Evolutionary conservation across 257 asterid species (phyloP), one percentile per base, ranked within the genome.

Genomic region (Jacaranda copaia): DNA sequence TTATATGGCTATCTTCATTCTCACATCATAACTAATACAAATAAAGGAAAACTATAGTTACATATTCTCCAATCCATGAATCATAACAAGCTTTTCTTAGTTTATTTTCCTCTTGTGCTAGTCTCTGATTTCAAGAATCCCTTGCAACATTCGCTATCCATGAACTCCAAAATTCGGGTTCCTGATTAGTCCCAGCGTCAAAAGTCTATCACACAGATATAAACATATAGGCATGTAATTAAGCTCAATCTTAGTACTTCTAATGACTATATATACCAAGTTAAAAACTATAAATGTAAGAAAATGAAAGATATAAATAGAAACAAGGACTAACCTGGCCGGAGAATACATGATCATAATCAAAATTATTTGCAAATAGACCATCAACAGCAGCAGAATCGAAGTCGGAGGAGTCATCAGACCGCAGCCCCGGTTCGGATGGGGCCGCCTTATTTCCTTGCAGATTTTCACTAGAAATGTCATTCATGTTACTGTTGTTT

Each of bases 401-500:
- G 63, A 59, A 70, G 32, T 60, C 72, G 6, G 46, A 77, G 3
- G 64, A 61, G 4, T 6, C 67, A 12, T 74, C 79, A 11, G 14
- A 9, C 5, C 51, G 71, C 48, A 56, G 42, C 57, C 60, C 79
- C 4, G 38, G 73, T 8, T 40, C 43, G 9, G 20, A 8, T 20
- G 52, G 11, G 14, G 14, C 43, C 38, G 38, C 7, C 64, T 19
- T 25, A 38, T 65, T n/a, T 19, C 69, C 80, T 40, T 25, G 35
- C 75, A 19, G 32, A 32, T 56, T 25, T 16, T n/a, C 62, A 9
- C 48, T 5, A 4, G 62, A 52, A 40, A 11, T 53, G 11, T 36
- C 79, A 65, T 65, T 79, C 56, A 32, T 55, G 74, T 38, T 55
- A 63, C 3, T 52, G 58, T 78, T 51, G 60, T 39, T 72, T 39